phyloP scores from a whole-genome alignment of 345 rosid genomes.

The Arabis alpina region DNA sequence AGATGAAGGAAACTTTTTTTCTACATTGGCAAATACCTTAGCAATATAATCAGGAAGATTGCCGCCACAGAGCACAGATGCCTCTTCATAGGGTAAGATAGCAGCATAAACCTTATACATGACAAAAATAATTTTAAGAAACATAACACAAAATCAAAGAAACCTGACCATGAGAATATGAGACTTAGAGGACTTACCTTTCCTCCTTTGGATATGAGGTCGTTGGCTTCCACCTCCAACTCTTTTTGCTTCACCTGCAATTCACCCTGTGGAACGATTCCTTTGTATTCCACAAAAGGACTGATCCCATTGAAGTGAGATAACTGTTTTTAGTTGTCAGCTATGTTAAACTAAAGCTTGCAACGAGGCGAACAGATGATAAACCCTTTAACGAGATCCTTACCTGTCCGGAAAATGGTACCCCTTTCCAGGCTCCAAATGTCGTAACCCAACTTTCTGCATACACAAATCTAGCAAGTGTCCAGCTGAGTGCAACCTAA shows the following conservation, averaged over 20 bases:
- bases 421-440: slow-evolving; percentile 77
- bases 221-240: slow-evolving; percentile 68
- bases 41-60: slow-evolving; percentile 81
- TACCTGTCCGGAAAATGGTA: slow-evolving; percentile 94
- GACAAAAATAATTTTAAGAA: slow-evolving; percentile 8
- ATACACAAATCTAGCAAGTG: slow-evolving; percentile 75
- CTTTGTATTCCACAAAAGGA: slow-evolving; percentile 87
- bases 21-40: slow-evolving; percentile 48
- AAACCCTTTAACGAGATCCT: background rate
- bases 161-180: slow-evolving; percentile 6
- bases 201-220: slow-evolving; percentile 70
- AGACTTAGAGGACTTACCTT: slow-evolving; percentile 45
- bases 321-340: background rate
- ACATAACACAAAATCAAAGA: background rate
- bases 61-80: slow-evolving; percentile 74
- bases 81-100: slow-evolving; percentile 67
- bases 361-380: background rate
- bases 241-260: slow-evolving; percentile 61
- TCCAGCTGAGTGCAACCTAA: slow-evolving; percentile 89
- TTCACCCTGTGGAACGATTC: slow-evolving; percentile 57
- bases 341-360: background rate
- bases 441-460: slow-evolving; percentile 67
- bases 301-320: slow-evolving; percentile 40
- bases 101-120: slow-evolving; percentile 58
- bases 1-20: background rate